Evolutionary conservation across 371 early-diverging fungal species (phyloP).

Genomic region (Rhizomucor pusillus): DNA sequence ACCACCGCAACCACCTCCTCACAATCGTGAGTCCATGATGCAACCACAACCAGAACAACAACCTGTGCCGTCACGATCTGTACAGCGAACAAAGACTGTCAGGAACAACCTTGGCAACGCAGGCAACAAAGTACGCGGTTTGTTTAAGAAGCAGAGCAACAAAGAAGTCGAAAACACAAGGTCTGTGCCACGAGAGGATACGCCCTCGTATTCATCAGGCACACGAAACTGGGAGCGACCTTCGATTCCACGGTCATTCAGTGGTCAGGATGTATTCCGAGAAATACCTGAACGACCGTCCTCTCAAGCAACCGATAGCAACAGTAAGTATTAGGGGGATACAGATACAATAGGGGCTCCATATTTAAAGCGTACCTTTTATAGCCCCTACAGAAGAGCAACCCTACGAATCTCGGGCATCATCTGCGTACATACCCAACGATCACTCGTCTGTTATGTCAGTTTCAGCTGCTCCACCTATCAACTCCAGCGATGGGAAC

Average conservation of each 20-base stretch:
- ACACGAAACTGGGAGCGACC: slow-evolving; percentile 9
- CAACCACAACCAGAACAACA: slow-evolving; percentile 4
- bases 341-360: too few species aligned
- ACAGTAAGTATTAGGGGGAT: too few species aligned
- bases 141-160: slow-evolving; percentile 15
- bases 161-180: slow-evolving; percentile 6
- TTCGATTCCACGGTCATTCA: too few species aligned
- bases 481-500: too few species aligned
- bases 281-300: slow-evolving; percentile 10
- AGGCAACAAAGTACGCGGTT: slow-evolving; percentile 17
- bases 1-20: not conserved
- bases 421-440: too few species aligned
- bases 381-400: slow-evolving; percentile 4
- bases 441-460: slow-evolving; percentile 2
- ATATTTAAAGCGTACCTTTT: slow-evolving; percentile 1
- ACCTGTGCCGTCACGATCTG: slow-evolving; percentile 10
- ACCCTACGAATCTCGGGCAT: slow-evolving; percentile 2
- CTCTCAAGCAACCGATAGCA: slow-evolving; percentile 8
- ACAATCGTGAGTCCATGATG: not conserved
- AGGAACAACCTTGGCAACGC: slow-evolving; percentile 15
- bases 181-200: slow-evolving; percentile 4
- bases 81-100: slow-evolving; percentile 22
- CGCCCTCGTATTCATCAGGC: slow-evolving; percentile 7
- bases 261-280: too few species aligned
- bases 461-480: not conserved